Evolutionary conservation across 1,139 yeast genomes (phyloP), one percentile per base, ranked within the genome.

Genomic region (Geotrichum carabidarum): DNA sequence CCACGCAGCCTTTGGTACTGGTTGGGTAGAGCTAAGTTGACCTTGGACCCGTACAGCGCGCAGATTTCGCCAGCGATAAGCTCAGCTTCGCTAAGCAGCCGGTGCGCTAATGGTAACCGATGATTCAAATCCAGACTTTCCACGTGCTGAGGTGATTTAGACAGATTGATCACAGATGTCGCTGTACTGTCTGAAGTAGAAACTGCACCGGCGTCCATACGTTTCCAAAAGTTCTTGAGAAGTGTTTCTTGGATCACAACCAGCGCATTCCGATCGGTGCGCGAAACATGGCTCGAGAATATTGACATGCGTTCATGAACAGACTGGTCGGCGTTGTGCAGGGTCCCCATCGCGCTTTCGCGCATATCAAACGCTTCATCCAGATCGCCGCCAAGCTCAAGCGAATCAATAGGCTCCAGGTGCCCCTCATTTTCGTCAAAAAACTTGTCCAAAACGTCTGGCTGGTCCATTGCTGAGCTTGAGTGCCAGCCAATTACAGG

Each of bases 61-160:
- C 58, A 53, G 7, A 58, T 47, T 27, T 57, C 55, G 44, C 54
- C 56, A 15, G 51, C 52, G 37, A 58, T 44, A 18, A 58, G 46
- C 34, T 50, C 51, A 9, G 54, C 50, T 22, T 58, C 61, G 4
- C 48, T 36, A n/a, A 53, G 22, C n/a, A 53, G 31, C 18, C 50
- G 42, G 27, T 32, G 38, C 2, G 35, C 40, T 14, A 41, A 4
- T n/a, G 48, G 48, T 7, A 17, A 2, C 11, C 49, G 31, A 5
- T 11, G 42, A 17, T 15, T 36, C 7, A 45, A 32, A 36, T 45
- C 49, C 27, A 45, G 36, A 4, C 32, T 14, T 8, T 36, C 41
- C 11, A 45, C 49, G n/a, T 35, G 30, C 32, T 18, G 30, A 15
- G 8, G 30, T 8, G 7, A 38, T 41, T 9, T 8, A 5, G 40